A percentile compares a stretch with the other conserved stretches of the same genome.
These are phyloP conservation scores for Nothophoma quercina DNA, from an alignment of 2,329 filamentous ascomycete species.

Conservation along the genomic window DNA sequence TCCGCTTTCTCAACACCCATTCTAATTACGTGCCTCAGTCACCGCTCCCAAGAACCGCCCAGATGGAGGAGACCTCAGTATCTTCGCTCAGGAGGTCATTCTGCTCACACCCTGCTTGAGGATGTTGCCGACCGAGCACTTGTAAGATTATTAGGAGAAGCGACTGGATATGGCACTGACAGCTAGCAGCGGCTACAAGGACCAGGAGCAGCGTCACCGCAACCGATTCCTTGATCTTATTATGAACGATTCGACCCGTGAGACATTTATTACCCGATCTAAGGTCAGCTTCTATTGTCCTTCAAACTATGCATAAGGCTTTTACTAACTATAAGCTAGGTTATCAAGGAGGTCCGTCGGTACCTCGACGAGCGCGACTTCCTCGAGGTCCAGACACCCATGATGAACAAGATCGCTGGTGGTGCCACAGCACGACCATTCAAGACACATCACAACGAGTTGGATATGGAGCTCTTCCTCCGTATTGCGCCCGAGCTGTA, in stretches of 20 bases:
- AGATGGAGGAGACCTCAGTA: conserved; percentile 78
- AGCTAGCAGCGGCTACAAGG: conserved; percentile 83
- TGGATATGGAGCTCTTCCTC: conserved; percentile 94
- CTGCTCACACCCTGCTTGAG: conserved; percentile 92
- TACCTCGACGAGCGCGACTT: conserved; percentile 92
- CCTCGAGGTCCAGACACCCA: conserved; percentile 90
- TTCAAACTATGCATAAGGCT: too few species aligned
- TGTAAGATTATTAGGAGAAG: conserved; percentile 60
- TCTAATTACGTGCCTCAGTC: too few species aligned
- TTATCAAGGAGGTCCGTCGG: conserved; percentile 83
- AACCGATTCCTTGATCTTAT: conserved; percentile 95
- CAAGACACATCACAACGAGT: conserved; percentile 93
- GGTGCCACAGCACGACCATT: conserved; percentile 96
- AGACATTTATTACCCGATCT: conserved; percentile 83
- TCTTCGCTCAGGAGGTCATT: conserved; percentile 86
- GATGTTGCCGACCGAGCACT: conserved; percentile 75
- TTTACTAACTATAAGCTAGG: too few species aligned
- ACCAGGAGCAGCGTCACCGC: conserved; percentile 90
- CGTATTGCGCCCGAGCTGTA: conserved; percentile 94
- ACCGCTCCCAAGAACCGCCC: conserved; percentile 80
- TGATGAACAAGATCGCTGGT: conserved; percentile 95
- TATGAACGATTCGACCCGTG: conserved; percentile 88
- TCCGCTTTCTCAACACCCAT: too few species aligned
- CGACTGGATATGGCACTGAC: conserved; percentile 4
- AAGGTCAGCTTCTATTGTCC: too few species aligned